Conservation (phyloP, 2,329 filamentous ascomycete genomes). For the Microdochium bolleyi region DNA sequence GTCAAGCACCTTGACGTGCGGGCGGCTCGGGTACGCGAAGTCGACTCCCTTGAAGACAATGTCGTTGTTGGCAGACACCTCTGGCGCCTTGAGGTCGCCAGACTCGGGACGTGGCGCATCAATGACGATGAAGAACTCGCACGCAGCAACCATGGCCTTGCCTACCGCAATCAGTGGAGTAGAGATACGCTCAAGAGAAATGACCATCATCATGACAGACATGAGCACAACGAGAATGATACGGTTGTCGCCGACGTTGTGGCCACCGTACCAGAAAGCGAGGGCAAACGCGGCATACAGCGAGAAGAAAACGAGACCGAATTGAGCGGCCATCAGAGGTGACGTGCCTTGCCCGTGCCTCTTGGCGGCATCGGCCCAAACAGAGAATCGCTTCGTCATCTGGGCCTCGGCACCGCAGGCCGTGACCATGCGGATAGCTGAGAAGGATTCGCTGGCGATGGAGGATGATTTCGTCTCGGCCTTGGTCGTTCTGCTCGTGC, state of each 20-base stretch:
- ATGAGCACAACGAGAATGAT: slow-evolving; percentile 49
- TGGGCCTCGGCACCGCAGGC: slow-evolving; percentile 54
- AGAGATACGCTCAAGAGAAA: slow-evolving; percentile 48
- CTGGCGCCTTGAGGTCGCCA: slow-evolving; percentile 34
- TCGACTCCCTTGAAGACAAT: slow-evolving; percentile 56
- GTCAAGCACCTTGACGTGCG: slow-evolving; percentile 56
- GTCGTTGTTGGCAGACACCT: slow-evolving; percentile 40
- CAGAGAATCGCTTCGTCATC: slow-evolving; percentile 42
- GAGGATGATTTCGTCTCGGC: slow-evolving; percentile 50
- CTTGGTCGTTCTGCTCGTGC: slow-evolving; percentile 33
- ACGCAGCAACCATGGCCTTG: slow-evolving; percentile 49
- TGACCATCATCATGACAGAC: slow-evolving; percentile 49
- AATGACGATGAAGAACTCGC: slow-evolving; percentile 49
- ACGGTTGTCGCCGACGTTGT: slow-evolving; percentile 29
- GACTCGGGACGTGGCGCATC: slow-evolving; percentile 34
- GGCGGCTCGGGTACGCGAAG: slow-evolving; percentile 66
- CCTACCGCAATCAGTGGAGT: slow-evolving; percentile 50
- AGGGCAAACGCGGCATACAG: slow-evolving; percentile 45
- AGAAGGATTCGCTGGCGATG: slow-evolving; percentile 53
- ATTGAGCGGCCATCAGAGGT: slow-evolving; percentile 44
- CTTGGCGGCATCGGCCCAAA: slow-evolving; percentile 46
- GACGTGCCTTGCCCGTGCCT: slow-evolving; percentile 38
- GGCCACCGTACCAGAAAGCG: slow-evolving; percentile 56
- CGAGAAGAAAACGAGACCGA: slow-evolving; percentile 47
- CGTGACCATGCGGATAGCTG: slow-evolving; percentile 52